Evolutionary conservation across 78 protist genomes (phyloP).

Genomic region (Protostelium mycophagum): DNA sequence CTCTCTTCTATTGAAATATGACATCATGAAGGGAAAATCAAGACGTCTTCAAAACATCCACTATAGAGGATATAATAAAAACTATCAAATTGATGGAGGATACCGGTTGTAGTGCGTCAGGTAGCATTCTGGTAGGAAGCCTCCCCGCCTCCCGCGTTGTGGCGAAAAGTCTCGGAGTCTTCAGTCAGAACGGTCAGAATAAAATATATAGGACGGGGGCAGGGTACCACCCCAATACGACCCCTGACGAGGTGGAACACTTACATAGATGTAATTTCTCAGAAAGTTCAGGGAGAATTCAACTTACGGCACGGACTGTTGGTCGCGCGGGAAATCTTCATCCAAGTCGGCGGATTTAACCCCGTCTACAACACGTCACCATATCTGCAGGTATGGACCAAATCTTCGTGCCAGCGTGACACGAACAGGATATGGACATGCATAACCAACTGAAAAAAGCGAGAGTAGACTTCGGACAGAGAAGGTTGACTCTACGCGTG

Average conservation of each 20-base stretch:
- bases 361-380: background rate
- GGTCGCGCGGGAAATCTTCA: background rate
- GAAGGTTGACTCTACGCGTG: background rate
- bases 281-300: background rate
- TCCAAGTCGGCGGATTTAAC: background rate
- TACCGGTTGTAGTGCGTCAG: background rate
- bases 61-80: background rate
- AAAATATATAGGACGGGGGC: background rate
- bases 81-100: background rate
- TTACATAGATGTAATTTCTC: background rate
- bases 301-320: background rate
- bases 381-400: background rate
- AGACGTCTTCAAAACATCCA: background rate
- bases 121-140: background rate
- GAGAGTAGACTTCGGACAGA: background rate
- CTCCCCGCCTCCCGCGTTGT: background rate
- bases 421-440: background rate
- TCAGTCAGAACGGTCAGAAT: background rate
- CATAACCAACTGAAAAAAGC: background rate
- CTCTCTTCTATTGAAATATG: background rate
- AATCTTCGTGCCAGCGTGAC: background rate
- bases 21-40: background rate
- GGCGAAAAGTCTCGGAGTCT: background rate
- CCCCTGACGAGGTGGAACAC: too few relatives aligned
- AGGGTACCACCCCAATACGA: background rate